Base-by-base conservation (phyloP, 371 early-diverging fungal genomes). In the Mortierella sp. region DNA sequence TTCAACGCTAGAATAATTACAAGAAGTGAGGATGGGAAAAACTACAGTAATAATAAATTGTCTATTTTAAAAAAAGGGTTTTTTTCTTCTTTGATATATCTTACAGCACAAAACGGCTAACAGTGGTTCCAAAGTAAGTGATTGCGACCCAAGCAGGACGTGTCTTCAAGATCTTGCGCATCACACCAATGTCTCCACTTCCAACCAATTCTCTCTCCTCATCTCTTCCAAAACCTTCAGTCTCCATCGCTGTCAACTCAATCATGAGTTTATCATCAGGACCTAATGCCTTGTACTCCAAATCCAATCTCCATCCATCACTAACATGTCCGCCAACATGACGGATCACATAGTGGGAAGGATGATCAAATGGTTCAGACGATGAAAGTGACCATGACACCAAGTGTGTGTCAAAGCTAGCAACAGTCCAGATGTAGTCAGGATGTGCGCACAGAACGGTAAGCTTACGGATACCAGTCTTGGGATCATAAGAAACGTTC, bases 391-490 rank as follows among this genome's bases (percentile, higher is more conserved):
- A 90, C 93, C 93, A 93, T 8, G 85, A 83, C 3, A 87, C 68
- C 10, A 93, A 83, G 15, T 85, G 85, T 1, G 89, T 90, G 57
- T 89, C 86, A 83, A 93, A 93, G 9, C 86, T 76, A 29, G 90
- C 78, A 19, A 91, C 91, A 0, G 89, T 91, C 91, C 92, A 90
- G 22, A 90, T 88, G 64, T 91, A 90, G 9, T 88, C 72, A 6
- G 90, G 89, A n/a, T 89, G 84, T 10, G 85, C 65, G 42, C 88
- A 88, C 2, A 83, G 26, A 26, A 93, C 61, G 1, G 89, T 83
- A 62, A 92, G 78, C 3, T 85, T 86, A 4, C 91, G 85, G 17
- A 84, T 66, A 3, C 88, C 88, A 8, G 88, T 87, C 19, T 58
- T 57, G 19, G 86, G 75, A 68, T 90, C 87, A 66, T 87, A 88